Evolutionary conservation across 768 basidiomycete species (phyloP).

Genomic region (Sporobolomyces pararoseus): DNA sequence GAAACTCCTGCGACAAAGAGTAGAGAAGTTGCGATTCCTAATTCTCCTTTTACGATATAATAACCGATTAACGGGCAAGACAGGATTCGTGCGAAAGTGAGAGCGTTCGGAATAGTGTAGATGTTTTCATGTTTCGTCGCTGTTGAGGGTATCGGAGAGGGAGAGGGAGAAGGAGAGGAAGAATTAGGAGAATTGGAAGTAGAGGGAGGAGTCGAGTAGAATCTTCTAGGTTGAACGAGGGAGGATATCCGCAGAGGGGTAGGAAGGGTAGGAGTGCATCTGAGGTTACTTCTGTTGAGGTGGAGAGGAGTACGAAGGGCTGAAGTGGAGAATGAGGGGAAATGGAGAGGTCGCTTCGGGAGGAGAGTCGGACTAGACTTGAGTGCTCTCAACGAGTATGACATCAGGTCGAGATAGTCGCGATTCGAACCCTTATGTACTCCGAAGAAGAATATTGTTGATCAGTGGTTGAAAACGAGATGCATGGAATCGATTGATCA

Average conservation of each 20-base stretch:
- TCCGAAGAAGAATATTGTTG: background rate
- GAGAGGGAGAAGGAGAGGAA: constrained; percentile 56
- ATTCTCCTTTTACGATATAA: constrained; percentile 77
- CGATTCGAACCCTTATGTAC: background rate
- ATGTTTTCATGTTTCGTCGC: constrained; percentile 65
- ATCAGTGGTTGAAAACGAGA: too few relatives aligned
- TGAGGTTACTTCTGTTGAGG: constrained; percentile 18
- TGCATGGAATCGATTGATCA: too few relatives aligned
- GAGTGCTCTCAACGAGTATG: background rate
- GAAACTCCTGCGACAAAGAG: constrained; percentile 88
- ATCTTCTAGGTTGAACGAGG: constrained; percentile 22
- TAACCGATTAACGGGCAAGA: constrained; percentile 91
- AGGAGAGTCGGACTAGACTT: constrained; percentile 29
- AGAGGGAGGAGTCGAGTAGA: constrained; percentile 57
- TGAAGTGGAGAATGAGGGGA: background rate
- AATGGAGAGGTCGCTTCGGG: too few relatives aligned
- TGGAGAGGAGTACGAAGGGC: background rate
- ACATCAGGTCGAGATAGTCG: background rate
- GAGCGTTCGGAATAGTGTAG: constrained; percentile 86
- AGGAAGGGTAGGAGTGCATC: background rate
- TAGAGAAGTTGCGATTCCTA: constrained; percentile 71
- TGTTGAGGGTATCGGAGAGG: background rate
- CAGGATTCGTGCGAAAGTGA: constrained; percentile 80
- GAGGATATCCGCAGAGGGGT: background rate
- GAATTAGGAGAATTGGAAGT: constrained; percentile 48